Base-by-base conservation (phyloP, 805 yeast genomes). In the Saccharomyces kudriavzevii region DNA sequence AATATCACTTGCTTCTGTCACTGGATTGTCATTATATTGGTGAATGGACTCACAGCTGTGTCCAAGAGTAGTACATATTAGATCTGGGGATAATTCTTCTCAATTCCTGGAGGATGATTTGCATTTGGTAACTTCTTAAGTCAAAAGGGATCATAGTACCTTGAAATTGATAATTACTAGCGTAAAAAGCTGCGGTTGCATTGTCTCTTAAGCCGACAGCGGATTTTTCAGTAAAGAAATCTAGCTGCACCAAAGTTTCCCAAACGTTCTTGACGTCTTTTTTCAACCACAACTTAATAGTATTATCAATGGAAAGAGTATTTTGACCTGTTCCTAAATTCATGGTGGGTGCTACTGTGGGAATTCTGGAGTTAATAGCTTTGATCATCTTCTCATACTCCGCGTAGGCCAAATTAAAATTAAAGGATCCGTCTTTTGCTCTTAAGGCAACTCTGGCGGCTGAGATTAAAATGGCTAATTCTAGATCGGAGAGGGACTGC, bases 331-430 rank as follows among this genome's bases (percentile, higher is more conserved):
- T 56, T 53, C 66, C 54, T n/a, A 49, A 52, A n/a, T 58, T 56
- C 20, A 60, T 60, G 0, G 66, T 53, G 24, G 69, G 58, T 6
- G 68, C 61, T 52, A 72, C 51, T 51, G 70, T 58, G 11, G 77
- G 72, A 2, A 69, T 67, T 49, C 70, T 67, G 26, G 74, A 63
- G 53, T 79, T 77, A 53, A 75, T 68, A 0, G 63, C 56, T 52
- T 78, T 77, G 47, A 82, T 74, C 74, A 83, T 77, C 1, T 70
- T 73, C n/a, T 65, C 63, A 67, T 89, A 92, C 66, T 92, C 98
- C 30, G 82, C 83, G 66, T 83, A 85, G 0, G 84, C 86, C 54
- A 89, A 70, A 59, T 87, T 87, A 69, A 90, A 84, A 66, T 89
- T 91, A 20, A 88, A 77, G n/a, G 58, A 46, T 76, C 75, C 81